Base-by-base conservation (phyloP, 257 asterid genomes). In the Asclepias syriaca region DNA sequence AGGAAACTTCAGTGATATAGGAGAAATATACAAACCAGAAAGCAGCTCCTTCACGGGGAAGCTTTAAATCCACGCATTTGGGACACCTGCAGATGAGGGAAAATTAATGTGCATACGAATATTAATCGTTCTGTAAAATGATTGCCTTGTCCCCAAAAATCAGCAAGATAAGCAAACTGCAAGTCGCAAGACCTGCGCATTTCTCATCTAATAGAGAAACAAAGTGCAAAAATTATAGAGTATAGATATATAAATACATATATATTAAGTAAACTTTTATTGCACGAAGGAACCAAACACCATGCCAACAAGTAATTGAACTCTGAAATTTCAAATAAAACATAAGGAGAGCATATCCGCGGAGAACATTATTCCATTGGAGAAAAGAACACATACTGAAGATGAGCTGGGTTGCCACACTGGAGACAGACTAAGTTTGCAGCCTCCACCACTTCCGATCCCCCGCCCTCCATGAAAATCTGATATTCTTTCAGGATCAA, bases 31-130 rank as follows among this genome's bases (percentile, higher is more conserved):
- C 96, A 46, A 85, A 95, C 98, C 99, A 95, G 97, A 95, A 95
- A 71, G 99, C 88, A 79, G 99, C 96, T 58, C 81, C 91, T 78
- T 90, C 96, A 22, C 97, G 98, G 16, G 99, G 92, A 82, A 95
- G 99, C 92, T 90, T 95, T 68, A 92, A 72, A 70, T 92, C 90
- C 1, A 87, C 93, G 53, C 99, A 95, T 81, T 95, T 95, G 4
- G 99, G 99, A 77, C 99, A 92, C 89, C 99, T 95, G 78, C 27
- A 72, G 70, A 21, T 27, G 39, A 68, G 24, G 29, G 45, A 40
- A 19, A 45, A 50, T 56, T 43, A 43, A 43, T 6, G 48, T 43
- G 48, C 6, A 9, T 8, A 18, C 13, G 45, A 71, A 71, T 11
- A 32, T 59, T 3, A 71, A 0, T 40, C 3, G 10, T 43, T 55